A percentile compares a stretch with the other conserved stretches of the same genome.
Evolutionary conservation across 2,329 filamentous ascomycete species (phyloP).

Genomic region (Pestalotiopsis sp.): DNA sequence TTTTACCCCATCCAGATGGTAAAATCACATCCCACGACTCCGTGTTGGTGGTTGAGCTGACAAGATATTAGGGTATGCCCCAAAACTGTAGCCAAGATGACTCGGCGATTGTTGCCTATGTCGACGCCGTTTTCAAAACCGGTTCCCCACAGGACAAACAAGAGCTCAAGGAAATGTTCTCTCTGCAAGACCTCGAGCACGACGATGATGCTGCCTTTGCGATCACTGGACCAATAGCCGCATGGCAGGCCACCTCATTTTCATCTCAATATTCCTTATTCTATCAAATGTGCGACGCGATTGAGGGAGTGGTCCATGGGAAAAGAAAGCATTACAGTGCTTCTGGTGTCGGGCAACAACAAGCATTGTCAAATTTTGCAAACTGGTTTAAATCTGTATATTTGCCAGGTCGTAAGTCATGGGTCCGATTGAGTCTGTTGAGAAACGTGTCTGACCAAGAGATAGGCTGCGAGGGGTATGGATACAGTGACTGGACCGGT

Average conservation of each 20-base stretch:
- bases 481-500: constrained; percentile 46
- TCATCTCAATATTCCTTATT: constrained; percentile 36
- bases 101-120: constrained; percentile 51
- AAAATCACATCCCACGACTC: neutral
- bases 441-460: neutral
- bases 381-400: constrained; percentile 50
- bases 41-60: neutral
- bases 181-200: constrained; percentile 49
- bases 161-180: constrained; percentile 54
- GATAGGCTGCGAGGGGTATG: constrained; percentile 43
- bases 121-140: constrained; percentile 50
- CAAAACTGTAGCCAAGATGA: constrained; percentile 59
- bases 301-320: constrained; percentile 35
- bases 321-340: constrained; percentile 26
- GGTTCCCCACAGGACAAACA: constrained; percentile 43
- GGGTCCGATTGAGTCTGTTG: neutral
- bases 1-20: constrained; percentile 54
- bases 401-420: constrained; percentile 49
- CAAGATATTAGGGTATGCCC: constrained; percentile 48
- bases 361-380: constrained; percentile 56
- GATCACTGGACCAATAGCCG: constrained; percentile 25
- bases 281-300: constrained; percentile 35
- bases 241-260: constrained; percentile 40
- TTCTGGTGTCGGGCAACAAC: constrained; percentile 54
- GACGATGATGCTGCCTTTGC: constrained; percentile 53